Evolutionary conservation across 176 grass and related monocot genomes (phyloP), one percentile per base, ranked within the genome.

Genomic region (Otatea glauca): DNA sequence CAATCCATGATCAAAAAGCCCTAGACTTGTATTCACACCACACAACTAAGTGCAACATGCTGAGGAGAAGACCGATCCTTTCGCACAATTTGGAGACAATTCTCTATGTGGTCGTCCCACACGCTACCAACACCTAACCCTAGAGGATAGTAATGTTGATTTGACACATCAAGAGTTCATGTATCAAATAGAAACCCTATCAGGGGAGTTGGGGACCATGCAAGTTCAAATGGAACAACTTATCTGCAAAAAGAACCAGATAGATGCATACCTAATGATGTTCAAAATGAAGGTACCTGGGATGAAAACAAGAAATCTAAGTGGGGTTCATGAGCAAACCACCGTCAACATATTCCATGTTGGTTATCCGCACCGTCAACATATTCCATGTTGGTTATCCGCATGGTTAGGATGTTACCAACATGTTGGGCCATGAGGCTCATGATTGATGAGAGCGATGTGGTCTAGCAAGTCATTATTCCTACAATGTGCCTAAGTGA

Each of bases 301-400:
- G 37, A 53, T 86, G 20, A 75, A 50, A 85, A 32, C 39, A 87
- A 59, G 45, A 45, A 60, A 12, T 21, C n/a, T 67, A 82, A 45
- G 23, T 60, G 23, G 23, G 18, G 50, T 29, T 56, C 48, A 81
- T 81, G 34, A 81, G 72, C 2, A 34, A 62, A 83, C 21, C 42
- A 44, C n/a, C 7, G 9, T 9, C 38, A 72, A 44, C 24, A 1
- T 47, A 39, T 59, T 87, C 25, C 48, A 81, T 80, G 45, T 45
- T 23, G 49, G 16, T 59, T 35, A 49, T 82, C 7, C 27, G 1
- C 41, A 42, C n/a, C 7, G 9, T 9, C 38, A 72, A 44, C 24
- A 1, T 47, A 39, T 59, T 87, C 25, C 48, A 81, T 80, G 45
- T 45, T 23, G 49, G 16, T 59, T 35, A 49, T 82, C 7, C 27